Evolutionary conservation across 1,139 yeast genomes (phyloP), one percentile per base, ranked within the genome.

Genomic region (Yamadazyma atlantica): DNA sequence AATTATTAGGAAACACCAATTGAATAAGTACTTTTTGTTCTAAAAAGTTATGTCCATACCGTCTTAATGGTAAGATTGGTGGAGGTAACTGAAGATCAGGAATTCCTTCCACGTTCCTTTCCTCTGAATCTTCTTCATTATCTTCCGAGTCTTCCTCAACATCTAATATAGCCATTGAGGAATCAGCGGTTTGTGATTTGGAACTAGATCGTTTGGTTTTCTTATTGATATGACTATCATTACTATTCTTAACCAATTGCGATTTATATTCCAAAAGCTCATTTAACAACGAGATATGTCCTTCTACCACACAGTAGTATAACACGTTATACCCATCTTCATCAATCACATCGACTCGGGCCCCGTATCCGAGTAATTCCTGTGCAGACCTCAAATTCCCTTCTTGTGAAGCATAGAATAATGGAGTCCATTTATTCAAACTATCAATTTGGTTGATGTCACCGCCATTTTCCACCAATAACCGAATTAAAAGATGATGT

Each of bases 71-170:
- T 35, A 92, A 79, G 38, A 92, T 88, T 9, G 98, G 98, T 1
- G 98, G 98, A 1, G 98, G 98, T 40, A 92, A 70, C 25, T 89
- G 80, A 41, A 92, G 73, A 51, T 88, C 96, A 0, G 98, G 98
- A 35, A 92, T 90, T 16, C 82, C 75, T 50, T 87, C 95, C 3
- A 75, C 64, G 38, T 73, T 79, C 22, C 45, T 48, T 8, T 40
- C 38, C 8, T 24, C 44, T 27, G 19, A 27, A 28, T 41, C 37
- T 35, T 54, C 54, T 3, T 62, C 67, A 37, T 71, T 65, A 45
- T 69, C 72, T 42, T 67, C 75, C 12, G 69, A 65, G 38, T 67
- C 73, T 19, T 59, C 62, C 14, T 57, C 69, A n/a, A 64, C 70
- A 24, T 56, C 63, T 28, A 65, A 51, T n/a, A 64, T 62, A 0